phyloP scores from a whole-genome alignment of 1,284 basidiomycete genomes.

The Waitea zeae region DNA sequence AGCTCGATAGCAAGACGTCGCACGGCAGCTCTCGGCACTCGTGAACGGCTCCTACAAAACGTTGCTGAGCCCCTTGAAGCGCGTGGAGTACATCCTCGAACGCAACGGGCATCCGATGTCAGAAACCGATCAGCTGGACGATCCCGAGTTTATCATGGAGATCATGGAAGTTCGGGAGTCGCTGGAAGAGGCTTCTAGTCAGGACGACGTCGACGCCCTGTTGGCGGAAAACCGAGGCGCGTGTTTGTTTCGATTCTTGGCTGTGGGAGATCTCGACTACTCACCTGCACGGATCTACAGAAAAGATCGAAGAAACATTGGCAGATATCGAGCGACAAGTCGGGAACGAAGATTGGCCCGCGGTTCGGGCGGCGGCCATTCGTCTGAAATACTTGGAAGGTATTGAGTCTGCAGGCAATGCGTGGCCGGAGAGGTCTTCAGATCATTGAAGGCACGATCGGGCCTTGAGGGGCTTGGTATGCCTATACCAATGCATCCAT shows the following conservation, averaged over 20 bases:
- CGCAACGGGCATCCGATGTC: constrained; percentile 39
- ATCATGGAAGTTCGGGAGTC: constrained; percentile 74
- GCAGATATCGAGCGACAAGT: constrained; percentile 33
- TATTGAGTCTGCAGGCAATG: constrained; percentile 52
- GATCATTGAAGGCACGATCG: constrained; percentile 10
- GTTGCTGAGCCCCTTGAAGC: constrained; percentile 42
- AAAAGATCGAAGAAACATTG: constrained; percentile 30
- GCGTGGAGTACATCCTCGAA: constrained; percentile 57
- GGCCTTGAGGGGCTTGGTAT: no score
- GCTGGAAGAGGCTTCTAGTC: constrained; percentile 46
- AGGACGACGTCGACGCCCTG: constrained; percentile 34
- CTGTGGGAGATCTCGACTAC: constrained; percentile 2
- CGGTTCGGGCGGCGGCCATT: constrained; percentile 43
- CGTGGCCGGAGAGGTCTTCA: constrained; percentile 18
- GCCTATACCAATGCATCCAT: no score
- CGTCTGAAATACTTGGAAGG: constrained; percentile 64
- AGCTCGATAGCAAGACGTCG: constrained; percentile 16
- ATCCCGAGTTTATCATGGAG: constrained; percentile 57
- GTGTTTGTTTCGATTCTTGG: constrained; percentile 16
- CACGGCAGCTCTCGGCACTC: constrained; percentile 46
- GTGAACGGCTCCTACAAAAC: constrained; percentile 67
- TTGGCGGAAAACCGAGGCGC: constrained; percentile 42
- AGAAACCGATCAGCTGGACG: constrained; percentile 66
- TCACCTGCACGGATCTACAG: constrained; percentile 18
- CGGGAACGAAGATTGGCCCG: constrained; percentile 31